Evolutionary conservation across 2,329 filamentous ascomycete genomes (phyloP).

Genomic region (Lachnellula subtilissima): DNA sequence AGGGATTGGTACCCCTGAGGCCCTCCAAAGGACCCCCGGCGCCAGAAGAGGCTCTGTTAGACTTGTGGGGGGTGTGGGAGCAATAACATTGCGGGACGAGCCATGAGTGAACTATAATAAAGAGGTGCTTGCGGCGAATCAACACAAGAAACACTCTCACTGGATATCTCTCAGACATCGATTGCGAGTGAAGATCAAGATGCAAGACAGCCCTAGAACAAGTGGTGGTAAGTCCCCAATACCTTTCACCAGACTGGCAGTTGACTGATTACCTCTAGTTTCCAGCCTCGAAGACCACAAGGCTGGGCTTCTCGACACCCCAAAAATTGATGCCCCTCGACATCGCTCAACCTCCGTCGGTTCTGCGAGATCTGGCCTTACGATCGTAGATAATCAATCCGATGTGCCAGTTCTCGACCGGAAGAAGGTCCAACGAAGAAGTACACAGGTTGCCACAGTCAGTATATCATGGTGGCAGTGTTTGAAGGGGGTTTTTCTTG

Average conservation of each 20-base stretch:
- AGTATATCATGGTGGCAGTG: conserved; percentile 1
- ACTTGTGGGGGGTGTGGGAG: background rate
- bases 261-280: background rate
- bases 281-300: background rate
- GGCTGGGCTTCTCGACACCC: background rate
- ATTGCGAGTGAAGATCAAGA: background rate
- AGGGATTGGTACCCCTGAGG: background rate
- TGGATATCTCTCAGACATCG: background rate
- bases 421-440: background rate
- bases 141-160: background rate
- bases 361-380: background rate
- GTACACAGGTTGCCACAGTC: background rate
- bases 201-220: background rate
- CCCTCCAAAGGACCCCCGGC: background rate
- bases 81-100: background rate
- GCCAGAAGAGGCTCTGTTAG: background rate
- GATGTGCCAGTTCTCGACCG: background rate
- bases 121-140: background rate
- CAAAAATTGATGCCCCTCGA: background rate
- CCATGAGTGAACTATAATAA: background rate
- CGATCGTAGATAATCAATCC: background rate
- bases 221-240: background rate
- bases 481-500: background rate
- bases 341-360: background rate
- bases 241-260: background rate